Conservation (phyloP, 2,329 filamentous ascomycete species). For the Colletotrichum orchidophilum region DNA sequence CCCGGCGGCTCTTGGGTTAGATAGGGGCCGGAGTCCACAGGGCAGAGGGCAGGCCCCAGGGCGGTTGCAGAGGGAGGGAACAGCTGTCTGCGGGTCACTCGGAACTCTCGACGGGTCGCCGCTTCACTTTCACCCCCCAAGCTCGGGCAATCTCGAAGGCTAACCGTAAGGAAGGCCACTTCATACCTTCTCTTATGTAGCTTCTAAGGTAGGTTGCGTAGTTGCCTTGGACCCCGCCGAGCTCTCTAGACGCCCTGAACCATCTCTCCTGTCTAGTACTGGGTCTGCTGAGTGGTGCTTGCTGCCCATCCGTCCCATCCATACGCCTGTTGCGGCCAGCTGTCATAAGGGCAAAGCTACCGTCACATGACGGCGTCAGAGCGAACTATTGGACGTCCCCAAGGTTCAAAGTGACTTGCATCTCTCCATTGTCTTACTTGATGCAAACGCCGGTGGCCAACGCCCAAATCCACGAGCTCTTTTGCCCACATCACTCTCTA, state of each 20-base stretch:
- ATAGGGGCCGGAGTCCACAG: not conserved
- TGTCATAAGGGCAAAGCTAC: constrained; percentile 16
- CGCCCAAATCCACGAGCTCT: constrained; percentile 3
- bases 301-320: not conserved
- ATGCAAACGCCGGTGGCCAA: not conserved
- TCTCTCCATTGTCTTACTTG: constrained; percentile 4
- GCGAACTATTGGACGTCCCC: constrained; percentile 20
- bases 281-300: not conserved
- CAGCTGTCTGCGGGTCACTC: constrained; percentile 27
- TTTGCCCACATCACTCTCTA: not conserved
- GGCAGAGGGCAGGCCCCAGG: not conserved
- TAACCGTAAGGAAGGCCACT: not conserved
- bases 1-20: not conserved
- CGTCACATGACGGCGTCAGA: constrained; percentile 29
- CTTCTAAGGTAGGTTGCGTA: not conserved
- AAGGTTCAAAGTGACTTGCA: constrained; percentile 20
- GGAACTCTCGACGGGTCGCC: constrained; percentile 4
- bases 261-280: not conserved
- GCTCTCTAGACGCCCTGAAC: not conserved
- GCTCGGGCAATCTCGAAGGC: not conserved
- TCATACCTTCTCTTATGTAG: not conserved
- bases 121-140: not conserved
- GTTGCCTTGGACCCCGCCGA: not conserved
- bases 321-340: constrained; percentile 17
- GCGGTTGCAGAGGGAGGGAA: not conserved